Percentiles rank a stretch among this genome's conserved stretches.
phyloP scores from a whole-genome alignment of 352 stramenopile genomes.

The Phytophthora lateralis region DNA sequence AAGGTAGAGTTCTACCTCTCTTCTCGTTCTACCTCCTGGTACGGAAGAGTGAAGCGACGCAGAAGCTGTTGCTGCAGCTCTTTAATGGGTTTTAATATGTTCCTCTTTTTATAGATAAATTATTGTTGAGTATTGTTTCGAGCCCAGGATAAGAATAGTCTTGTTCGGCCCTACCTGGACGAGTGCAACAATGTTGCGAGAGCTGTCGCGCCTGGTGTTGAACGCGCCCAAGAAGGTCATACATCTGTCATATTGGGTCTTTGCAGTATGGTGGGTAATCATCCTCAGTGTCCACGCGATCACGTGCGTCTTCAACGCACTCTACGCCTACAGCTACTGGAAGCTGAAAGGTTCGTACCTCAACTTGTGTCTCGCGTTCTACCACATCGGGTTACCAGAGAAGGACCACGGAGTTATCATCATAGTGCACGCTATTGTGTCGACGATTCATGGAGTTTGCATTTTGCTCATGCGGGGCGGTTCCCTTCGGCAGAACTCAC shows the following conservation, averaged over 20 bases:
- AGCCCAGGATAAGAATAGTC: no score
- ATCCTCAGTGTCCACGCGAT: conserved; percentile 12
- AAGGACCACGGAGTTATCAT: conserved; percentile 24
- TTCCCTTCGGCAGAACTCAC: conserved; percentile 8
- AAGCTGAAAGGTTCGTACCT: conserved; percentile 10
- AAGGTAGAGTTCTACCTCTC: background rate
- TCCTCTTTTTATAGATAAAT: background rate
- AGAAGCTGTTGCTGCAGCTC: background rate
- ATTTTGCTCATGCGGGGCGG: conserved; percentile 24
- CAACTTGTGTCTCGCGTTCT: conserved; percentile 35
- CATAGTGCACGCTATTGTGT: conserved; percentile 27
- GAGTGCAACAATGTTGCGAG: background rate
- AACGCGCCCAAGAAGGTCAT: conserved; percentile 11
- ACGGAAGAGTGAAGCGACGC: no score
- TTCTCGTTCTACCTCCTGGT: background rate
- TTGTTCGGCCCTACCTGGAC: background rate
- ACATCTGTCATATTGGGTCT: conserved; percentile 2
- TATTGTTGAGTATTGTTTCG: no score
- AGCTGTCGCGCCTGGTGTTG: conserved; percentile 1
- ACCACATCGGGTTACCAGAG: conserved; percentile 29
- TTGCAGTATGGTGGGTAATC: conserved; percentile 18
- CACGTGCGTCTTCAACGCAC: conserved; percentile 4
- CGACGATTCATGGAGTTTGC: conserved; percentile 24
- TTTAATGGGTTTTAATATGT: conserved; percentile 18
- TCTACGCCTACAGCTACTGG: conserved; percentile 25